A percentile compares a stretch with the other conserved stretches of the same genome.
These are phyloP conservation scores for Coccomyxa subellipsoidea DNA, from an alignment of 163 green algal species.

Conservation along the genomic window DNA sequence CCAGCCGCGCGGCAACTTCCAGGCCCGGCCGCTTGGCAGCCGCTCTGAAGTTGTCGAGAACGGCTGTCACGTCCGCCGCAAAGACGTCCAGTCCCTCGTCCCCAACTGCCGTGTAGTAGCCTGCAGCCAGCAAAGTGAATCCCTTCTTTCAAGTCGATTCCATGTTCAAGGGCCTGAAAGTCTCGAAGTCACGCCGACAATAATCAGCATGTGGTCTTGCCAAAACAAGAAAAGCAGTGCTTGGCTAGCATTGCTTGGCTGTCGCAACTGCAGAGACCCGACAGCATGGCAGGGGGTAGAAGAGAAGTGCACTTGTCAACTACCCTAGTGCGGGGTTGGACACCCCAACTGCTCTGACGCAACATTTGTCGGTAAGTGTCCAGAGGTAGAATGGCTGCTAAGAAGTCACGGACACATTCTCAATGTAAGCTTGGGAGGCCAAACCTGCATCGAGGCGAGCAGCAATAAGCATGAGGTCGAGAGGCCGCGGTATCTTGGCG, in stretches of 20 bases:
- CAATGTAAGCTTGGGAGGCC: not conserved
- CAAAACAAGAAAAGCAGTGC: too few species aligned
- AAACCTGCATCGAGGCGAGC: constrained; percentile 20
- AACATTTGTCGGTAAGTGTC: too few species aligned
- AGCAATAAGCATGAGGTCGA: constrained; percentile 24
- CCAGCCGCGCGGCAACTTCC: constrained; percentile 12
- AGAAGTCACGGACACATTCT: too few species aligned
- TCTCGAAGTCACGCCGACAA: too few species aligned
- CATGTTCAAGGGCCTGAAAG: not conserved
- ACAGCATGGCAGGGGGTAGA: too few species aligned
- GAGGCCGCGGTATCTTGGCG: constrained; percentile 1
- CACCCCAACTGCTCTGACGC: too few species aligned
- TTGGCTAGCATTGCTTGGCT: too few species aligned
- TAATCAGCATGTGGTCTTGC: too few species aligned
- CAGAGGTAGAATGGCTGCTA: too few species aligned
- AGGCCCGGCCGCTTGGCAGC: constrained; percentile 11
- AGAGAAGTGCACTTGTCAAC: too few species aligned
- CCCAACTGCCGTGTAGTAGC: constrained; percentile 10
- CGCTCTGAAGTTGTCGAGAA: constrained; percentile 16
- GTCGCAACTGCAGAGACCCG: too few species aligned
- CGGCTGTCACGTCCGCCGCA: constrained; percentile 22
- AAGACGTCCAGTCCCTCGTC: constrained; percentile 30
- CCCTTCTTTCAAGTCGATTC: not conserved
- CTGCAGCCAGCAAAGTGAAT: constrained; percentile 11
- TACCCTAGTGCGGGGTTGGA: too few species aligned